Conservation (phyloP, 495 filamentous ascomycete genomes). For the Hypomontagnella monticulosa region DNA sequence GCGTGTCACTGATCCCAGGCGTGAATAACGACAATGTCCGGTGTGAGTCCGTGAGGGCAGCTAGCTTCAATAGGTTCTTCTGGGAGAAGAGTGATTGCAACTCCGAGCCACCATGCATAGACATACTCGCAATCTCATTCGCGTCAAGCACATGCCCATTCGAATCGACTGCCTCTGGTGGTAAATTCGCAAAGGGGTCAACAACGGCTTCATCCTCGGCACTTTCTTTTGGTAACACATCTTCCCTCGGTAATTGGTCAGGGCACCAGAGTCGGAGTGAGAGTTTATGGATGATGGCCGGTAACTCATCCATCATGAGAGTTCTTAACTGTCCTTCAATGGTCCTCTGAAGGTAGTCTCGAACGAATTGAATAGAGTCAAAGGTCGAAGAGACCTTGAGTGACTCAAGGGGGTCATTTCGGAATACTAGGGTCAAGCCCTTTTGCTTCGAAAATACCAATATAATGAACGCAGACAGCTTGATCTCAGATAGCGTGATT, state of each 20-base stretch:
- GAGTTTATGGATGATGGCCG: constrained; percentile 92
- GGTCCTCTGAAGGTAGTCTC: constrained; percentile 94
- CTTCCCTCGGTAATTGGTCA: constrained; percentile 75
- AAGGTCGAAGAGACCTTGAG: constrained; percentile 98
- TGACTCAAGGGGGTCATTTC: constrained; percentile 97
- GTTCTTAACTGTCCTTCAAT: constrained; percentile 94
- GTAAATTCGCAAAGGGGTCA: constrained; percentile 82
- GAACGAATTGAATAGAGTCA: constrained; percentile 97
- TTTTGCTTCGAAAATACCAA: constrained; percentile 97
- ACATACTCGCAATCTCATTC: constrained; percentile 75
- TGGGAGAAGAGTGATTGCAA: constrained; percentile 87
- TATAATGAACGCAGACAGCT: constrained; percentile 97
- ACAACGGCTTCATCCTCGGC: constrained; percentile 62
- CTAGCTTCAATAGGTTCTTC: constrained; percentile 83
- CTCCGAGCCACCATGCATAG: constrained; percentile 78
- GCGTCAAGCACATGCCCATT: constrained; percentile 79
- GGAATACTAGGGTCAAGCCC: constrained; percentile 93
- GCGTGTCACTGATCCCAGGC: constrained; percentile 79
- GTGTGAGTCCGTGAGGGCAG: constrained; percentile 80
- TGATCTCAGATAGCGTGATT: constrained; percentile 95
- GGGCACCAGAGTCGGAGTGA: constrained; percentile 91
- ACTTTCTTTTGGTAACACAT: constrained; percentile 54
- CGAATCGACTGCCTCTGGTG: constrained; percentile 78
- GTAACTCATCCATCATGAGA: constrained; percentile 96
- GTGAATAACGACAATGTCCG: constrained; percentile 89